phyloP scores from a whole-genome alignment of 352 stramenopile species.

The Blastocystis sp. region DNA sequence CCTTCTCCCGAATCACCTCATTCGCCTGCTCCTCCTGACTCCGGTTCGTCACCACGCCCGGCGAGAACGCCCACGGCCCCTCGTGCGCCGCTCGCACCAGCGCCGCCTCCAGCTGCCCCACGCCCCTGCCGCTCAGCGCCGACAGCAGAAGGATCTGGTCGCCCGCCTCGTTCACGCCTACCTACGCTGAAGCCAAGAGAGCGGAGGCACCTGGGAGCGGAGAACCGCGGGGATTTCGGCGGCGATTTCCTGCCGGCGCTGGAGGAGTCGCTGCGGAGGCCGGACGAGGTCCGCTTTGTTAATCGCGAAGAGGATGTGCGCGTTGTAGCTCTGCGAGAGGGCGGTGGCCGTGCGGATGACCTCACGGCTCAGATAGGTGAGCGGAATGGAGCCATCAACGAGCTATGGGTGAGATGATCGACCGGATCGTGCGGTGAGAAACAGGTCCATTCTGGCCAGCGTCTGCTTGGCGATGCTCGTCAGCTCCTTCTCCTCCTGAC shows the following conservation, averaged over 20 bases:
- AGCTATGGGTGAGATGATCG: neutral
- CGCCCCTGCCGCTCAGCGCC: slow-evolving; percentile 11
- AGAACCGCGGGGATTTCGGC: slow-evolving; percentile 15
- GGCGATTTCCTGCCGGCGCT: slow-evolving; percentile 24
- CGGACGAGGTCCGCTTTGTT: slow-evolving; percentile 42
- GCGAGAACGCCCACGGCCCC: slow-evolving; percentile 22
- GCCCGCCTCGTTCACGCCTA: neutral
- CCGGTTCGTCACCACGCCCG: slow-evolving; percentile 48
- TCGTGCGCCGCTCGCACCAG: neutral
- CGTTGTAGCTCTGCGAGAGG: slow-evolving; percentile 10
- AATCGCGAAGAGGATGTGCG: slow-evolving; percentile 19
- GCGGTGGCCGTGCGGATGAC: slow-evolving; percentile 48
- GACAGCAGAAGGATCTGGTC: neutral
- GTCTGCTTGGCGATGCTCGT: slow-evolving; percentile 23
- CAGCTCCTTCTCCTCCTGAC: slow-evolving; percentile 55
- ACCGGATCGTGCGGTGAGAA: slow-evolving; percentile 9
- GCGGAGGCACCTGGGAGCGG: neutral
- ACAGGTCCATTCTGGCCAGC: slow-evolving; percentile 31
- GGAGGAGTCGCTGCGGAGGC: neutral
- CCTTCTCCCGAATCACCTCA: slow-evolving; percentile 53
- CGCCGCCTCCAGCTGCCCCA: neutral
- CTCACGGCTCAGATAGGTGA: slow-evolving; percentile 51
- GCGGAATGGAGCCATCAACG: slow-evolving; percentile 53
- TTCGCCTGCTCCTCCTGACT: slow-evolving; percentile 45
- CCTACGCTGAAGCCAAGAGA: neutral